These are phyloP conservation scores for Orbilia javanica DNA, from an alignment of 2,329 filamentous ascomycete genomes.

Conservation along the genomic window DNA sequence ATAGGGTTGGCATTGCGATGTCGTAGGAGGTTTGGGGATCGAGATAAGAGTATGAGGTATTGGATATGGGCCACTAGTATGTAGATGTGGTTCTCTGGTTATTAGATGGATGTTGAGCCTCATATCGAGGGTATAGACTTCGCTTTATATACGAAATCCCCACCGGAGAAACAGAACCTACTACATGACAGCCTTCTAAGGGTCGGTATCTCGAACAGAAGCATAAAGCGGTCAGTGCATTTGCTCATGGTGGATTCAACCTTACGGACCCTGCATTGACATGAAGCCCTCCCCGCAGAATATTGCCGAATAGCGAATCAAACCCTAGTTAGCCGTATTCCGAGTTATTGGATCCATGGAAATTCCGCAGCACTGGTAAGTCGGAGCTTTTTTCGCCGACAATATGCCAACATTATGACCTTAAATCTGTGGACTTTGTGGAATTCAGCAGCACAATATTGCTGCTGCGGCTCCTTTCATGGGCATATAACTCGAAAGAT, in stretches of 20 bases:
- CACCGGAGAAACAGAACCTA: not conserved
- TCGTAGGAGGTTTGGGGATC: not conserved
- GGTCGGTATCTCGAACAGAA: not conserved
- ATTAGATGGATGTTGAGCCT: not conserved
- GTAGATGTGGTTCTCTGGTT: not conserved
- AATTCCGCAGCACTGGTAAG: not conserved
- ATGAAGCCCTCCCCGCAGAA: not conserved
- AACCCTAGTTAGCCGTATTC: not conserved
- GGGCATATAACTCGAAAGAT: not conserved
- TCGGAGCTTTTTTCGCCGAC: slow-evolving; percentile 7
- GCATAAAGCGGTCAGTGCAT: not conserved
- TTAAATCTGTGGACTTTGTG: not conserved
- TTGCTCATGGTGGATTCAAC: not conserved
- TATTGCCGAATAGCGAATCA: not conserved
- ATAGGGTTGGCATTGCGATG: slow-evolving; percentile 21
- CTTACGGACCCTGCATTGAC: not conserved
- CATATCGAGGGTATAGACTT: not conserved
- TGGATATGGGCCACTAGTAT: not conserved
- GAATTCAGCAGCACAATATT: not conserved
- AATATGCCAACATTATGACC: no score
- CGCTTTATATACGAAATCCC: not conserved
- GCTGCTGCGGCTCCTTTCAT: slow-evolving; percentile 4
- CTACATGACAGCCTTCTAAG: not conserved
- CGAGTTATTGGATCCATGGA: not conserved
- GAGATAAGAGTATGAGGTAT: not conserved